phyloP scores from a whole-genome alignment of 306 rosid species.

The Acacia melanoxylon region DNA sequence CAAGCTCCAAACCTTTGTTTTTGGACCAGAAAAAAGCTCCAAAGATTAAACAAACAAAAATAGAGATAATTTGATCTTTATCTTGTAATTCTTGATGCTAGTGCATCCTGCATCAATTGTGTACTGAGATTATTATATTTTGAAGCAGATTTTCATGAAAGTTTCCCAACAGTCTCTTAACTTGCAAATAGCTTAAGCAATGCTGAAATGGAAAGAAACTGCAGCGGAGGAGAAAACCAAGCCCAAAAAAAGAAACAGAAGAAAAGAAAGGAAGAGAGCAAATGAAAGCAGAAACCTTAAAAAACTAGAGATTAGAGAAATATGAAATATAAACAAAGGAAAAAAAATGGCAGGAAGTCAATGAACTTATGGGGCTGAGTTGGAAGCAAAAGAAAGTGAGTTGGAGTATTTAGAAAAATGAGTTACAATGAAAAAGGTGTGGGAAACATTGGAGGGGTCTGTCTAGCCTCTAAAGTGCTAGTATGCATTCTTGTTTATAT shows the following conservation, averaged over 20 bases:
- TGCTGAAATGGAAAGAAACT: background rate
- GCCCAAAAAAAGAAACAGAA: background rate
- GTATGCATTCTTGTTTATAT: background rate
- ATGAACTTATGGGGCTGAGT: background rate
- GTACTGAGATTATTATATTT: background rate
- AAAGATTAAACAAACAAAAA: background rate
- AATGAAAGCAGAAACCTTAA: background rate
- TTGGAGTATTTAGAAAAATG: background rate
- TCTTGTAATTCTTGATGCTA: background rate
- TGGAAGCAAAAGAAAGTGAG: background rate
- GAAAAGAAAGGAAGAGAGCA: too few relatives aligned
- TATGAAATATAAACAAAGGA: background rate
- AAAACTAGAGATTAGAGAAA: background rate
- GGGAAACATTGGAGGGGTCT: background rate
- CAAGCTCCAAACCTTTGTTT: background rate
- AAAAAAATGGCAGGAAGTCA: background rate
- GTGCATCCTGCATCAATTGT: background rate
- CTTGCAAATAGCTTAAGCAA: background rate
- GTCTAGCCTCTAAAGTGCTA: background rate
- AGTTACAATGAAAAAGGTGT: background rate
- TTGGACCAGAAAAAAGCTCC: background rate
- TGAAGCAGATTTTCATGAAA: background rate
- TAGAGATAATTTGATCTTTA: background rate
- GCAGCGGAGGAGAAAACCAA: background rate
- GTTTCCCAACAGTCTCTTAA: background rate